These are phyloP conservation scores for Trichoderma sp. DNA, from an alignment of 2,329 filamentous ascomycete species.

Conservation along the genomic window DNA sequence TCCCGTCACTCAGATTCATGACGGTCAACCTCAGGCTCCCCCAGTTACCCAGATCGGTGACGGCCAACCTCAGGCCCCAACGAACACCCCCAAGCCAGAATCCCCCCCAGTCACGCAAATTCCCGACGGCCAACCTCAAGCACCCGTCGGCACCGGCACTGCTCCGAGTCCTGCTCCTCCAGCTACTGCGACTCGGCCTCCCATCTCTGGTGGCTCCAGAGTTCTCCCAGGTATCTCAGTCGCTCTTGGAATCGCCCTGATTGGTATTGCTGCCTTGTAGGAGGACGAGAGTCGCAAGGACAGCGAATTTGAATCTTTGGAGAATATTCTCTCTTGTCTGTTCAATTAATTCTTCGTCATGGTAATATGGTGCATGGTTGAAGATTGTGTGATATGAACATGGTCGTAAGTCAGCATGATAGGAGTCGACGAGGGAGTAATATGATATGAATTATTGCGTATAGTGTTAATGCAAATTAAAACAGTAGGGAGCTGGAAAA, in stretches of 20 bases:
- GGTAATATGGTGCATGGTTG: neutral
- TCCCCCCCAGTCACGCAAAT: constrained; percentile 44
- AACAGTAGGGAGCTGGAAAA: neutral
- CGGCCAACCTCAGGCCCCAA: constrained; percentile 23
- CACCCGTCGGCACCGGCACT: constrained; percentile 40
- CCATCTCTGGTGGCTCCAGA: constrained; percentile 17
- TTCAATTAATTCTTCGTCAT: neutral
- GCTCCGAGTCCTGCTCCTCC: constrained; percentile 38
- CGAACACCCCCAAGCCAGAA: neutral
- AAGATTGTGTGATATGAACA: neutral
- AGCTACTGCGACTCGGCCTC: neutral
- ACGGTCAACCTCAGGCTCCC: constrained; percentile 48
- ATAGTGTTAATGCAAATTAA: neutral
- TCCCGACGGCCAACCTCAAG: constrained; percentile 47
- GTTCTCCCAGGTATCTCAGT: constrained; percentile 17
- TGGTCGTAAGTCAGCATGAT: neutral
- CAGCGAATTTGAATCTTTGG: neutral
- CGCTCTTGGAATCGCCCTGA: constrained; percentile 21
- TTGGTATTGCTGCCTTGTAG: constrained; percentile 24
- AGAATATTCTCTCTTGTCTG: neutral
- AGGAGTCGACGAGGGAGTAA: neutral
- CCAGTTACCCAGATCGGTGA: constrained; percentile 34
- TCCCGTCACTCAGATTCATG: constrained; percentile 50
- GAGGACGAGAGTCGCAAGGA: neutral
- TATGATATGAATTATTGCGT: neutral